Evolutionary conservation across 1,284 basidiomycete genomes (phyloP).

Genomic region (Schizophyllum amplum): DNA sequence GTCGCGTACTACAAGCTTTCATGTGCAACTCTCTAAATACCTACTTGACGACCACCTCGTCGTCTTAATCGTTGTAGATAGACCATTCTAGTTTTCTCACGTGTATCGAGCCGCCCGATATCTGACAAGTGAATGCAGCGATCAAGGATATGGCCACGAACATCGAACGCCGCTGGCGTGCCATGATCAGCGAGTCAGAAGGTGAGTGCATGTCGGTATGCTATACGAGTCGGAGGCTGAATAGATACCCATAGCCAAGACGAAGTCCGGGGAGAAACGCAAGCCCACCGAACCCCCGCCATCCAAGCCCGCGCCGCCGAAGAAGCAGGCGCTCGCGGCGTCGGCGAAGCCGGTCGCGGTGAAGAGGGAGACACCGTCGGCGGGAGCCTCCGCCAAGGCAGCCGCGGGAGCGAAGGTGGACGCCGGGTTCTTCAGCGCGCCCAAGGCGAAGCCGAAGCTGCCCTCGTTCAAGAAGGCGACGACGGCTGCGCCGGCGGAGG

Average conservation of each 20-base stretch:
- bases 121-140: constrained; percentile 38
- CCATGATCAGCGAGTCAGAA: constrained; percentile 42
- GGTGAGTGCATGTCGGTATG: constrained; percentile 60
- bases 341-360: constrained; percentile 30
- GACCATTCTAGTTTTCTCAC: constrained; percentile 30
- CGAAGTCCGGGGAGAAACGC: constrained; percentile 64
- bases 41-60: neutral
- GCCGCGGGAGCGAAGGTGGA: constrained; percentile 48
- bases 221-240: constrained; percentile 14
- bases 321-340: constrained; percentile 14
- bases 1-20: neutral
- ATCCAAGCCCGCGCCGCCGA: constrained; percentile 50
- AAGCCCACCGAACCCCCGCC: constrained; percentile 43
- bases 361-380: constrained; percentile 31
- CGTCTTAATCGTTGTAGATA: neutral
- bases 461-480: constrained; percentile 75
- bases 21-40: neutral
- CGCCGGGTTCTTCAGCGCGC: constrained; percentile 76
- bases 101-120: constrained; percentile 63
- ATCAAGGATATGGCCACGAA: constrained; percentile 86
- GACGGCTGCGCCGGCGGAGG: constrained; percentile 25
- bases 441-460: constrained; percentile 71
- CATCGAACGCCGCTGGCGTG: constrained; percentile 75
- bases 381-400: constrained; percentile 20
- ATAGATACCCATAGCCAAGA: constrained; percentile 37